Conservation (phyloP, 1,284 basidiomycete genomes). For the Ceratorhiza oryzae-sativae region DNA sequence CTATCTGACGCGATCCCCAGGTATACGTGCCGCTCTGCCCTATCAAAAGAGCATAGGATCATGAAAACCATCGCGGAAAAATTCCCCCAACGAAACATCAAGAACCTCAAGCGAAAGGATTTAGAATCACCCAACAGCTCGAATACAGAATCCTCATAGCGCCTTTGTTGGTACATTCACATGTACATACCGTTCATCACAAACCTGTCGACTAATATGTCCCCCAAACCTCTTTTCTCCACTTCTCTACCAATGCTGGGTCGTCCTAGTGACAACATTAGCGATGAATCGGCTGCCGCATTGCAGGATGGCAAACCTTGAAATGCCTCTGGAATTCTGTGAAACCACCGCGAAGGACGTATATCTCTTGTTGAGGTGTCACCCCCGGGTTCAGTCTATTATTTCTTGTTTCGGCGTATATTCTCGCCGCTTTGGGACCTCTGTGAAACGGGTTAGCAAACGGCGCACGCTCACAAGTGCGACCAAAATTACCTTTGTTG, state of each 20-base stretch:
- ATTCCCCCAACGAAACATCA: slow-evolving; percentile 42
- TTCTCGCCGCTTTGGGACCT: slow-evolving; percentile 77
- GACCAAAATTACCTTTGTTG: slow-evolving; percentile 66
- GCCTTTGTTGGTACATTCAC: background rate
- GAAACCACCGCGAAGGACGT: slow-evolving; percentile 74
- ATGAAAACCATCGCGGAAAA: slow-evolving; percentile 66
- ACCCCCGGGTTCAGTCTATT: slow-evolving; percentile 52
- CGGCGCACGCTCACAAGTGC: background rate
- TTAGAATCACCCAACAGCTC: slow-evolving; percentile 3
- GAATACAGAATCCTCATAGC: background rate
- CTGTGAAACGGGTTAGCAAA: slow-evolving; percentile 51
- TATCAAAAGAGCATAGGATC: slow-evolving; percentile 62
- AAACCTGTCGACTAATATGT: slow-evolving; percentile 9
- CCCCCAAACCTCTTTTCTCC: slow-evolving; percentile 57
- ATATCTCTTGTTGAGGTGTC: slow-evolving; percentile 60
- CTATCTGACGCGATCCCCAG: slow-evolving; percentile 50
- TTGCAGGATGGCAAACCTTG: slow-evolving; percentile 56
- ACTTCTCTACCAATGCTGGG: slow-evolving; percentile 73
- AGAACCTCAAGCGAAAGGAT: slow-evolving; percentile 31
- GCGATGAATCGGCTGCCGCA: slow-evolving; percentile 4
- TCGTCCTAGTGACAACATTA: slow-evolving; percentile 59
- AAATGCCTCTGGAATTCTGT: slow-evolving; percentile 69
- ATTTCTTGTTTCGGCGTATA: slow-evolving; percentile 65
- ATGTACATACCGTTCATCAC: background rate
- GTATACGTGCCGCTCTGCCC: slow-evolving; percentile 66